A percentile compares a stretch with the other conserved stretches of the same genome.
Conservation (phyloP, 169 alveolate genomes). For the Neospora caninum region DNA sequence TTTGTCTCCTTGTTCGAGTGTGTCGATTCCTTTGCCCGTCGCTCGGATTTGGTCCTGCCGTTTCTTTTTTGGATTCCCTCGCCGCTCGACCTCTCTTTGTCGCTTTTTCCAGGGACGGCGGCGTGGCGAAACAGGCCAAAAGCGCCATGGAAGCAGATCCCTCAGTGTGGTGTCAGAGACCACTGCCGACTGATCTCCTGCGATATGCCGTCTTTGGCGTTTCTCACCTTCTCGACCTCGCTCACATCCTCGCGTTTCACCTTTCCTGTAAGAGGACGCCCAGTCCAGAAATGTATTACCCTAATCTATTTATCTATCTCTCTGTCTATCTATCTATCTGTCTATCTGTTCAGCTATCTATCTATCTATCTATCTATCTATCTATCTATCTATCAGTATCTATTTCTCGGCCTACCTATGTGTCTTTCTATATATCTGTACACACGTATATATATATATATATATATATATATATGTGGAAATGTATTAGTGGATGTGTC, state of each 20-base stretch:
- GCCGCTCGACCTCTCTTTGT: neutral
- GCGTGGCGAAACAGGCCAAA: neutral
- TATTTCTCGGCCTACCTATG: too few relatives aligned
- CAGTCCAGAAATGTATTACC: neutral
- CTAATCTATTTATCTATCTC: neutral
- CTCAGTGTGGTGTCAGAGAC: conserved; percentile 59
- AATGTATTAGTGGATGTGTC: neutral
- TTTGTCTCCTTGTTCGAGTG: too few relatives aligned
- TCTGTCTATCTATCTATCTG: neutral
- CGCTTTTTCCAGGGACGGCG: neutral
- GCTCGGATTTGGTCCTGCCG: too few relatives aligned
- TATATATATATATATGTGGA: neutral
- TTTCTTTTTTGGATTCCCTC: too few relatives aligned
- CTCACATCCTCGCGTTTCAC: conserved; percentile 3
- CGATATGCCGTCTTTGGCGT: conserved; percentile 60
- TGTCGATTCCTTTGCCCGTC: too few relatives aligned
- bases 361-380: too few relatives aligned
- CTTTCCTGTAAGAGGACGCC: neutral
- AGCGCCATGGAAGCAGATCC: conserved; percentile 59
- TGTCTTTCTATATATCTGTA: too few relatives aligned
- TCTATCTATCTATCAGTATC: too few relatives aligned
- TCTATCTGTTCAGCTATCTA: neutral
- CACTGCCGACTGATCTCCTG: conserved; percentile 55
- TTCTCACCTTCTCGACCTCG: conserved; percentile 19
- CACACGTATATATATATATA: neutral